phyloP scores from a whole-genome alignment of 768 basidiomycete genomes.

The Guyanaporus albipodus region DNA sequence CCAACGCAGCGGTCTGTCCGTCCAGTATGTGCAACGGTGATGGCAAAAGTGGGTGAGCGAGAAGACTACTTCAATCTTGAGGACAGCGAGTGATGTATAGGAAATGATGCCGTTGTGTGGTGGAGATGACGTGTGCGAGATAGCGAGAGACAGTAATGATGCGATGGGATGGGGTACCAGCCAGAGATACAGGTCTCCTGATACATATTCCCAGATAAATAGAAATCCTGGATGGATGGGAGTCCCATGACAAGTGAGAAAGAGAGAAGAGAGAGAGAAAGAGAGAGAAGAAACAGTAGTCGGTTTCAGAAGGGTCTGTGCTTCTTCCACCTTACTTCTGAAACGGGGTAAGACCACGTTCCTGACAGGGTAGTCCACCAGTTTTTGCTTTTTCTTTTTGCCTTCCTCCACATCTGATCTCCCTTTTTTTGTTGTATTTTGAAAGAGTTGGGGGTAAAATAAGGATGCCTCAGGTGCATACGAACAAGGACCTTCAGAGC shows the following conservation, averaged over 20 bases:
- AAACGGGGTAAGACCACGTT: slow-evolving; percentile 19
- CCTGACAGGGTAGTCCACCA: slow-evolving; percentile 20
- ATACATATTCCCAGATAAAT: slow-evolving; percentile 34
- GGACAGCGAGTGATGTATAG: slow-evolving; percentile 15
- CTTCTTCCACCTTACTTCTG: slow-evolving; percentile 19
- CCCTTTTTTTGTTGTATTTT: slow-evolving; percentile 4
- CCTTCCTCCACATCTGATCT: slow-evolving; percentile 6
- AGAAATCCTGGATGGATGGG: slow-evolving; percentile 29
- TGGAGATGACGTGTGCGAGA: slow-evolving; percentile 25
- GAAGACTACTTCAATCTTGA: slow-evolving; percentile 17
- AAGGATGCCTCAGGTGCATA: slow-evolving; percentile 4
- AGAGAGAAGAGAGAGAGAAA: slow-evolving; percentile 19
- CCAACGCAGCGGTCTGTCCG: slow-evolving; percentile 18
- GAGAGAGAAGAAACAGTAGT: slow-evolving; percentile 13
- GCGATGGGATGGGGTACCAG: slow-evolving; percentile 24
- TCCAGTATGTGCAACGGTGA: slow-evolving; percentile 19
- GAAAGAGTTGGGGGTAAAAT: slow-evolving; percentile 8
- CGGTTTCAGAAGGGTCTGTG: slow-evolving; percentile 17
- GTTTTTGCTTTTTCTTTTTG: neutral
- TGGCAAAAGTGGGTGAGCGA: slow-evolving; percentile 10
- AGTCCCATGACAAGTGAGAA: slow-evolving; percentile 27
- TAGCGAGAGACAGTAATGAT: slow-evolving; percentile 22
- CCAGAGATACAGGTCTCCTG: slow-evolving; percentile 23
- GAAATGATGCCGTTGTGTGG: slow-evolving; percentile 29
- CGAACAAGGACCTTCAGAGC: slow-evolving; percentile 36